phyloP scores from a whole-genome alignment of 1,284 basidiomycete genomes.

The Gymnopus androsaceus region DNA sequence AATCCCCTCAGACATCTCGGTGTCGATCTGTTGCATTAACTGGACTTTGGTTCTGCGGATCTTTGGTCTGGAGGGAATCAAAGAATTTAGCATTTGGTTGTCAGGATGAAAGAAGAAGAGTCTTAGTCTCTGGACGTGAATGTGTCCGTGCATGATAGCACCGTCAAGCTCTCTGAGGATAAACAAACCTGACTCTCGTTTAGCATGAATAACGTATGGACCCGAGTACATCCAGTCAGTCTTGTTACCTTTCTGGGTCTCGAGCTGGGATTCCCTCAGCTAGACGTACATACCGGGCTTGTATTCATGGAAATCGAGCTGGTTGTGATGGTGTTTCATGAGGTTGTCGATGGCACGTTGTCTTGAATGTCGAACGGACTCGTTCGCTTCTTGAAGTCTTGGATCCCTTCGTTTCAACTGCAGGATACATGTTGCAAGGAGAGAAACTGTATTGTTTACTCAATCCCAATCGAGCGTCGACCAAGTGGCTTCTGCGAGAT shows the following conservation, averaged over 20 bases:
- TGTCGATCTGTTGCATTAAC: too few relatives aligned
- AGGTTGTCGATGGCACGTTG: slow-evolving; percentile 28
- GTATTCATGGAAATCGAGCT: slow-evolving; percentile 15
- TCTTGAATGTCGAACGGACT: slow-evolving; percentile 17
- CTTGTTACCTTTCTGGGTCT: slow-evolving; percentile 20
- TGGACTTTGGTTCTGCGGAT: background rate
- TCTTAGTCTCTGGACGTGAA: slow-evolving; percentile 27
- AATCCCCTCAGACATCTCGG: too few relatives aligned
- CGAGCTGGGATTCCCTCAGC: slow-evolving; percentile 31
- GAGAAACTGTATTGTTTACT: slow-evolving; percentile 22
- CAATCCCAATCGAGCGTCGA: slow-evolving; percentile 29
- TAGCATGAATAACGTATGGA: slow-evolving; percentile 14
- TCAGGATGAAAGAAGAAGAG: slow-evolving; percentile 28
- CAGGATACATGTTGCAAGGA: slow-evolving; percentile 26
- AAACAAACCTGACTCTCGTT: background rate
- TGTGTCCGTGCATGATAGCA: slow-evolving; percentile 18
- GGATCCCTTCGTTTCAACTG: slow-evolving; percentile 27
- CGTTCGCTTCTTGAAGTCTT: slow-evolving; percentile 18
- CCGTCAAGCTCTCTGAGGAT: slow-evolving; percentile 6
- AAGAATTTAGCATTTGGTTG: slow-evolving; percentile 23
- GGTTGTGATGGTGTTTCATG: slow-evolving; percentile 17
- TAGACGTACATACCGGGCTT: slow-evolving; percentile 24
- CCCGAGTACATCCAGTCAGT: slow-evolving; percentile 3
- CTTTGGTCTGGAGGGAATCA: slow-evolving; percentile 5
- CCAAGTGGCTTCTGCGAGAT: slow-evolving; percentile 35